phyloP scores from a whole-genome alignment of 2,329 filamentous ascomycete genomes.

The Blumeriella jaapii region DNA sequence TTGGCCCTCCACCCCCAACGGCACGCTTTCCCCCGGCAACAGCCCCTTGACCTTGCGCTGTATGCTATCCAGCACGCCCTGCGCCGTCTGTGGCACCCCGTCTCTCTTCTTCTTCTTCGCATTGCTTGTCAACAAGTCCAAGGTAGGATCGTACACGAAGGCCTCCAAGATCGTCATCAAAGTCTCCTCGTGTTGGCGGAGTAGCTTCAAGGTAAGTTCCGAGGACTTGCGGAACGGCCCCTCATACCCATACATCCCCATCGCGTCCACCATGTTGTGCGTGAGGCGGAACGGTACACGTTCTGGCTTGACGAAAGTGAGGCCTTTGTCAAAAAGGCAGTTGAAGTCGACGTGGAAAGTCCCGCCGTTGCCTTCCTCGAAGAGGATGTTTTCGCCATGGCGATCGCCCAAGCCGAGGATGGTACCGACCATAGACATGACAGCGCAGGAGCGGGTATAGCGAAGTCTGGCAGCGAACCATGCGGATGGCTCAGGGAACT shows the following conservation, averaged over 20 bases:
- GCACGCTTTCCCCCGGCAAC: constrained; percentile 78
- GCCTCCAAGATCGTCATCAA: constrained; percentile 96
- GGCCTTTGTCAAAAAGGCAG: constrained; percentile 95
- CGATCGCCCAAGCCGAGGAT: constrained; percentile 88
- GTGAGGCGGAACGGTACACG: constrained; percentile 91
- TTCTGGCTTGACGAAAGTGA: constrained; percentile 91
- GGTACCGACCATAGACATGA: constrained; percentile 99
- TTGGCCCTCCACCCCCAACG: constrained; percentile 88
- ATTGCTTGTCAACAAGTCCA: constrained; percentile 73
- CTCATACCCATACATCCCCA: constrained; percentile 90
- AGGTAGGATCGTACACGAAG: constrained; percentile 92
- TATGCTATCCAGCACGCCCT: constrained; percentile 82
- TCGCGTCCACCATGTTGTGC: constrained; percentile 97
- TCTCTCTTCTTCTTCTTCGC: constrained; percentile 37
- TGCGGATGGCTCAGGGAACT: constrained; percentile 81
- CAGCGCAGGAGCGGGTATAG: constrained; percentile 88
- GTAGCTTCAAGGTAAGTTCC: constrained; percentile 73
- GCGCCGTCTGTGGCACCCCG: constrained; percentile 52
- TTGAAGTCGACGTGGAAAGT: constrained; percentile 99
- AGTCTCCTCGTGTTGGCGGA: constrained; percentile 88
- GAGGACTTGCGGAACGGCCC: constrained; percentile 85
- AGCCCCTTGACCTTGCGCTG: constrained; percentile 76
- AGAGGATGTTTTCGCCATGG: constrained; percentile 92
- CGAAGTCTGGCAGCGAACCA: constrained; percentile 85
- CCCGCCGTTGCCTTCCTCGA: constrained; percentile 87